phyloP scores from a whole-genome alignment of 345 rosid genomes.

The Populus alba region DNA sequence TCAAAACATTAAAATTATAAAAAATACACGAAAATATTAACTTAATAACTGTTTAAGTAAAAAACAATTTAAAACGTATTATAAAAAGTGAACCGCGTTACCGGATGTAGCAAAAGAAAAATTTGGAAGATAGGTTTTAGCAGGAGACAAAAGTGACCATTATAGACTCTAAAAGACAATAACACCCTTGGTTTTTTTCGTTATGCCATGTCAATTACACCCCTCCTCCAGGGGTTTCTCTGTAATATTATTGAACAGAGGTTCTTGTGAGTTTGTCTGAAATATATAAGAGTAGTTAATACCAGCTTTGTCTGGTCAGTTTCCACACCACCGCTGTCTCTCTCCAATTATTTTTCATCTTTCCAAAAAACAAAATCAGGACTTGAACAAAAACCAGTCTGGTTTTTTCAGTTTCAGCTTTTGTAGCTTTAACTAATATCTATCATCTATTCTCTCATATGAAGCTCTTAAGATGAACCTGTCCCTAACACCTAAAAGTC shows the following conservation, averaged over 20 bases:
- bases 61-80: no score
- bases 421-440: slow-evolving; percentile 5
- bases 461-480: slow-evolving; percentile 6
- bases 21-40: no score
- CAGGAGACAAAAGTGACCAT: not conserved
- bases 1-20: no score
- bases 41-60: no score
- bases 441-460: not conserved
- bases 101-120: not conserved
- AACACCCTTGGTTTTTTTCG: not conserved
- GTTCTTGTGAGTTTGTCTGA: slow-evolving; percentile 6
- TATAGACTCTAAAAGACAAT: not conserved
- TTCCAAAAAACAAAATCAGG: slow-evolving; percentile 14
- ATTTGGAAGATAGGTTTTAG: not conserved
- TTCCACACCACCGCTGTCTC: slow-evolving; percentile 5
- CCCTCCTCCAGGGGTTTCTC: not conserved
- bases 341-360: slow-evolving; percentile 38
- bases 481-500: slow-evolving; percentile 9
- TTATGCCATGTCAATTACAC: not conserved
- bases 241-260: not conserved
- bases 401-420: slow-evolving; percentile 23
- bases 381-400: slow-evolving; percentile 14
- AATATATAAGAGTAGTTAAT: slow-evolving; percentile 19
- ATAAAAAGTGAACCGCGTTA: no score
- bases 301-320: slow-evolving; percentile 21